Evolutionary conservation across 1,284 basidiomycete species (phyloP), one percentile per base, ranked within the genome.

Genomic region (Cerrena zonata): DNA sequence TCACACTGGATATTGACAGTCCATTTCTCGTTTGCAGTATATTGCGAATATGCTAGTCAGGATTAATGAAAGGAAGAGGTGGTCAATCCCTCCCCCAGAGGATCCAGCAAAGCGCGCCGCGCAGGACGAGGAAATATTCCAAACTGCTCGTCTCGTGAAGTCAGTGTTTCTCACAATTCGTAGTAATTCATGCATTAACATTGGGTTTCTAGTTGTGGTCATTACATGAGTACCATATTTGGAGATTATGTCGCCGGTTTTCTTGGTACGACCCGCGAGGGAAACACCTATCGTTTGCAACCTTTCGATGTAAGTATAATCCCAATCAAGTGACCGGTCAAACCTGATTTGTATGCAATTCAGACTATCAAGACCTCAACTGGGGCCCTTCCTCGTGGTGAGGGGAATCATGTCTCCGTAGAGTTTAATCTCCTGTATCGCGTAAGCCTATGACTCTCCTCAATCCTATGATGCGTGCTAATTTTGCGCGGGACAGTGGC

Each of bases 351-450:
- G 39, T 39, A 11, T 23, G 40, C 22, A 27, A 19, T 45, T 19
- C 49, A 82, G 79, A 61, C 68, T 24, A 75, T 76, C 54, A 76
- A 79, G 49, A 69, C 71, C 13, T 1, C 59, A 0, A 56, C 71
- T 53, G 78, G 81, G 7, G 65, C 78, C 53, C 65, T 78, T n/a
- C 74, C 76, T 24, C 76, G 79, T 15, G 88, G 88, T 21, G 70
- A 80, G 60, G 88, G 89, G 36, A 91, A 90, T 59, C 79, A 78
- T 44, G 77, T 79, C 53, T 84, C 84, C 0, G 66, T 89, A 47
- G 89, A 91, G 63, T 88, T 88, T 67, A 88, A 86, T 59, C 68
- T 86, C 5, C 67, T 88, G 13, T 89, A 88, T 62, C 71, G 80
- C 41, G 62, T 64, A 58, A 50, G 62, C 57, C 21, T n/a, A n/a